Evolutionary conservation across 768 basidiomycete species (phyloP).

Genomic region (Leccinum boreale): DNA sequence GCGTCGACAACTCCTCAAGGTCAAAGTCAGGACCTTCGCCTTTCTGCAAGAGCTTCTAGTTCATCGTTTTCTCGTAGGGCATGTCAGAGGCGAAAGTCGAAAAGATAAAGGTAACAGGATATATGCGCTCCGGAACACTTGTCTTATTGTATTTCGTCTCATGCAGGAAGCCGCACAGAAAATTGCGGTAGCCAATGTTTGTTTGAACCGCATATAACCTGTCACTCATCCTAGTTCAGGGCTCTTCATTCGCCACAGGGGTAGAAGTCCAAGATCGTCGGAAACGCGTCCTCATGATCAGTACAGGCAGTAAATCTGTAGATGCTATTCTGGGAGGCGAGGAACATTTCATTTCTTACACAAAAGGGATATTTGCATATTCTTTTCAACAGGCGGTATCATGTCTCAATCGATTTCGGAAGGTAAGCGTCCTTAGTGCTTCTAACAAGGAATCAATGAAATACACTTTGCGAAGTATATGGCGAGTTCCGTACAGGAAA

Average conservation of each 20-base stretch:
- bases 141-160: background rate
- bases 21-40: slow-evolving; percentile 58
- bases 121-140: slow-evolving; percentile 6
- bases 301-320: slow-evolving; percentile 91
- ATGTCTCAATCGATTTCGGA: slow-evolving; percentile 94
- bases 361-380: background rate
- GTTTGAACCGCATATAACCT: background rate
- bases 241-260: slow-evolving; percentile 88
- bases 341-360: slow-evolving; percentile 4
- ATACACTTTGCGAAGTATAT: slow-evolving; percentile 55
- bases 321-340: slow-evolving; percentile 85
- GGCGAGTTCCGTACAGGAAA: slow-evolving; percentile 97
- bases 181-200: slow-evolving; percentile 51
- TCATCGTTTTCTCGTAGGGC: slow-evolving; percentile 48
- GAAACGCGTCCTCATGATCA: slow-evolving; percentile 75
- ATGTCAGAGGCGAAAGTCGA: slow-evolving; percentile 98
- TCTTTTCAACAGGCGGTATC: slow-evolving; percentile 59
- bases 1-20: slow-evolving; percentile 83
- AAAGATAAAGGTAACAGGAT: slow-evolving; percentile 74
- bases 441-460: background rate
- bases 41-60: background rate
- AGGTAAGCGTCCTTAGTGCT: slow-evolving; percentile 41
- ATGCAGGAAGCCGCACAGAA: slow-evolving; percentile 88
- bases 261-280: slow-evolving; percentile 87
- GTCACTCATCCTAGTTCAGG: slow-evolving; percentile 41